These are phyloP conservation scores for Beta corolliflora DNA, from an alignment of 179 eudicot species.

Conservation along the genomic window DNA sequence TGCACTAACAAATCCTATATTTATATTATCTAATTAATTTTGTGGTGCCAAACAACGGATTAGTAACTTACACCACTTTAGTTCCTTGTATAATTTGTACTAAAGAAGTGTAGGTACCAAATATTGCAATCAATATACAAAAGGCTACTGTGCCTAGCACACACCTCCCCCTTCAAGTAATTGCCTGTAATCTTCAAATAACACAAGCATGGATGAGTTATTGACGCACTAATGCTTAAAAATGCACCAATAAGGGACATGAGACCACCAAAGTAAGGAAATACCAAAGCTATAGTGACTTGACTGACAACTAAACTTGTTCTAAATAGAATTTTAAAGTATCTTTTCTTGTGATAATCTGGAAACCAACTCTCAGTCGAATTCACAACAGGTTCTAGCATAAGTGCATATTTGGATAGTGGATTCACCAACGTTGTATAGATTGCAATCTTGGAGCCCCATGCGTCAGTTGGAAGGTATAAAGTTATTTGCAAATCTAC, in stretches of 20 bases:
- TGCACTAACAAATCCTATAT: too few relatives aligned
- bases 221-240: conserved; percentile 60
- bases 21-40: too few relatives aligned
- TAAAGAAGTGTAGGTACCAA: conserved; percentile 59
- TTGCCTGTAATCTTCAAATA: conserved; percentile 66
- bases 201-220: conserved; percentile 69
- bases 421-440: conserved; percentile 74
- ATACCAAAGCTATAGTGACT: conserved; percentile 52
- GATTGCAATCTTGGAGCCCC: conserved; percentile 67
- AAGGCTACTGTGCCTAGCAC: conserved; percentile 36
- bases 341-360: conserved; percentile 25
- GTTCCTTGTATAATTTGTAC: conserved; percentile 36
- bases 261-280: conserved; percentile 64
- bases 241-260: conserved; percentile 88
- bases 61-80: conserved; percentile 7
- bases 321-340: conserved; percentile 44
- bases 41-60: too few relatives aligned
- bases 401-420: conserved; percentile 68
- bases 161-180: conserved; percentile 34
- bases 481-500: conserved; percentile 67
- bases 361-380: conserved; percentile 56
- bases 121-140: conserved; percentile 43
- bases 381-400: conserved; percentile 65
- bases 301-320: conserved; percentile 51
- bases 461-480: conserved; percentile 51